Evolutionary conservation across 371 early-diverging fungal species (phyloP).

Genomic region (Rhizopus stolonifer): DNA sequence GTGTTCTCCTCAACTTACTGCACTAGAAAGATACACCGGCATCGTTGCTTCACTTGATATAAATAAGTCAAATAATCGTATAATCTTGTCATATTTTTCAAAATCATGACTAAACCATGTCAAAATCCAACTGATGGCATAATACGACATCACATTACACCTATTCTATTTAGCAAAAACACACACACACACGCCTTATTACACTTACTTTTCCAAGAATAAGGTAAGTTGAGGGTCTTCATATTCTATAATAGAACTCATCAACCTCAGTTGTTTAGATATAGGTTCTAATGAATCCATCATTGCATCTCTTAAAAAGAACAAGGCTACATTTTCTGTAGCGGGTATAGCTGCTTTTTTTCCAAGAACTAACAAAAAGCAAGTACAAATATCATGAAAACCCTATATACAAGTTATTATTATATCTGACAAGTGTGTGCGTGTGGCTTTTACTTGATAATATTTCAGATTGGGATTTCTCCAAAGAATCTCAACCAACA

Average conservation of each 20-base stretch:
- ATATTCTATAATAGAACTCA: slow-evolving; percentile 48
- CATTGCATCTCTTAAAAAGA: slow-evolving; percentile 54
- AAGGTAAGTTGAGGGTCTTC: slow-evolving; percentile 40
- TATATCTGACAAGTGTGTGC: too few species aligned
- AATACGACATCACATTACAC: slow-evolving; percentile 68
- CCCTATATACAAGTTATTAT: slow-evolving; percentile 27
- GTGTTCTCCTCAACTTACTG: too few species aligned
- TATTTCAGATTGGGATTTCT: slow-evolving; percentile 50
- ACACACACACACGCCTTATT: neutral
- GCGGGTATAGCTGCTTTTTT: slow-evolving; percentile 55
- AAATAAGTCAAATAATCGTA: slow-evolving; percentile 78
- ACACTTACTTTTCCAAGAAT: slow-evolving; percentile 34
- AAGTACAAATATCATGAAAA: slow-evolving; percentile 55
- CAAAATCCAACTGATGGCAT: slow-evolving; percentile 82
- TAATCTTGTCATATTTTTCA: slow-evolving; percentile 53
- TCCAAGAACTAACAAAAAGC: slow-evolving; percentile 50
- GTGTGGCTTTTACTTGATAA: slow-evolving; percentile 52
- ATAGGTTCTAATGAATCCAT: slow-evolving; percentile 52
- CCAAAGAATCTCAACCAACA: slow-evolving; percentile 54
- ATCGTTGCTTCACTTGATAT: slow-evolving; percentile 72
- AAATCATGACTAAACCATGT: slow-evolving; percentile 89
- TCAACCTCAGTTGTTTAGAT: slow-evolving; percentile 43
- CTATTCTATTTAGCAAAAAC: neutral
- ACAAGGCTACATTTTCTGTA: slow-evolving; percentile 50
- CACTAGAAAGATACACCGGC: slow-evolving; percentile 74